These are phyloP conservation scores for Pythium vanterpoolii DNA, from an alignment of 352 stramenopile genomes.

Conservation along the genomic window DNA sequence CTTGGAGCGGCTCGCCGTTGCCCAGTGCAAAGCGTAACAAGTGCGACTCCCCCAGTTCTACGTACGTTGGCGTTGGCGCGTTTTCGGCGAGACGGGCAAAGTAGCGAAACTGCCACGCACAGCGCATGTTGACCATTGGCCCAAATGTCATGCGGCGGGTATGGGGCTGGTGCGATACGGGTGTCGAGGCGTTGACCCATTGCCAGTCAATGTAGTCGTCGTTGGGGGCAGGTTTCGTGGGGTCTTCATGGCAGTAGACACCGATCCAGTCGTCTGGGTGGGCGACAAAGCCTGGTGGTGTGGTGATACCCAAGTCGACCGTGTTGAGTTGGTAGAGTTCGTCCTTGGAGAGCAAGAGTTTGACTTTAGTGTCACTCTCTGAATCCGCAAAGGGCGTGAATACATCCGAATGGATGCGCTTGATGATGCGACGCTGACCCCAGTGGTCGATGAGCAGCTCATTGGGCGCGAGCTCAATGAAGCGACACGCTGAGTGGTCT, in stretches of 20 bases:
- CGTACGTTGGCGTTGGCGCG: slow-evolving; percentile 1
- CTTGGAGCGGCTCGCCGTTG: slow-evolving; percentile 24
- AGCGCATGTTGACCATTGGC: slow-evolving; percentile 33
- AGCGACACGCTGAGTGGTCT: not conserved
- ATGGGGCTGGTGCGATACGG: not conserved
- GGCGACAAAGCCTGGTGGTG: not conserved
- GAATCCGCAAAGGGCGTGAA: slow-evolving; percentile 5
- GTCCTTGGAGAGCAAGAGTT: slow-evolving; percentile 14
- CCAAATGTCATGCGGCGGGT: slow-evolving; percentile 11
- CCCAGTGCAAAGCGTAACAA: slow-evolving; percentile 17
- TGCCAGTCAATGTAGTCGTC: slow-evolving; percentile 23
- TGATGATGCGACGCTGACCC: not conserved
- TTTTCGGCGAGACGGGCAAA: slow-evolving; percentile 8
- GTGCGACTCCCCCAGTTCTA: slow-evolving; percentile 7
- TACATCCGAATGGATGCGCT: not conserved
- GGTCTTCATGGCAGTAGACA: slow-evolving; percentile 11
- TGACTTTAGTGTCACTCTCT: not conserved
- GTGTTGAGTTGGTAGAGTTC: slow-evolving; percentile 11
- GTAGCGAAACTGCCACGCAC: slow-evolving; percentile 32
- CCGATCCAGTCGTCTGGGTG: slow-evolving; percentile 15
- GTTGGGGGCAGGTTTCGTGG: not conserved
- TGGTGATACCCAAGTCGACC: slow-evolving; percentile 15
- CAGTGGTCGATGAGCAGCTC: not conserved
- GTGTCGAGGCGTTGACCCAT: slow-evolving; percentile 9
- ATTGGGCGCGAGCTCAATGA: not conserved